Conservation (phyloP, 495 filamentous ascomycete species). For the Niebla homalea region DNA sequence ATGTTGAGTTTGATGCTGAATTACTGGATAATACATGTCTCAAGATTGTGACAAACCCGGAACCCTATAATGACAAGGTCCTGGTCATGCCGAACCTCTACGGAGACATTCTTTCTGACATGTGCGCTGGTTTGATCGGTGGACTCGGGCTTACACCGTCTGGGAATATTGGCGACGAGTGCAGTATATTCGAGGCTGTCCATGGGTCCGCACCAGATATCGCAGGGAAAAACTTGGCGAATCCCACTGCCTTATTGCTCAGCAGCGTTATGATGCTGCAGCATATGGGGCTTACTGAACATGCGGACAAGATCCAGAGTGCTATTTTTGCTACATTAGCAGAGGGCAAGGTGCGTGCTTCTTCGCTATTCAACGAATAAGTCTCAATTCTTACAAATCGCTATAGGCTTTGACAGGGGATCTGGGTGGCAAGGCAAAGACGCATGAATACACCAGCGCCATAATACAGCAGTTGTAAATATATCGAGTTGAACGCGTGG, state of each 20-base stretch:
- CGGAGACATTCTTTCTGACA: conserved; percentile 97
- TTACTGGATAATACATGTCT: conserved; percentile 97
- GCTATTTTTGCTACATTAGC: conserved; percentile 88
- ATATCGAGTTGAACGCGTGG: no score
- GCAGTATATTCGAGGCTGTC: conserved; percentile 98
- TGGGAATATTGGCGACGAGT: conserved; percentile 97
- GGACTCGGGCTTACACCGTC: conserved; percentile 94
- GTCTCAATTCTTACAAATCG: conserved; percentile 9
- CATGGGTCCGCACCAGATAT: conserved; percentile 98
- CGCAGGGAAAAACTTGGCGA: conserved; percentile 86
- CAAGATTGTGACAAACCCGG: conserved; percentile 89
- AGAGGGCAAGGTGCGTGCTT: conserved; percentile 64
- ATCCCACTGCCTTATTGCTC: conserved; percentile 85
- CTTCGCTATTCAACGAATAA: not conserved
- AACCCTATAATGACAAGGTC: conserved; percentile 96
- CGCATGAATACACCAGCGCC: conserved; percentile 76
- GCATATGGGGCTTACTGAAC: conserved; percentile 82
- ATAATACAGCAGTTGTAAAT: conserved; percentile 75
- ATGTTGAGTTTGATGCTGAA: conserved; percentile 90
- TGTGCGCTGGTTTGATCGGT: conserved; percentile 97
- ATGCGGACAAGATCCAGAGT: conserved; percentile 80
- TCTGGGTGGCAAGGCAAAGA: conserved; percentile 87
- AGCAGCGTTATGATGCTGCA: conserved; percentile 98
- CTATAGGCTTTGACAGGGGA: conserved; percentile 71
- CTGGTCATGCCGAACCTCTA: conserved; percentile 99